Conservation (phyloP, 768 basidiomycete species). For the Auricularia cornea region DNA sequence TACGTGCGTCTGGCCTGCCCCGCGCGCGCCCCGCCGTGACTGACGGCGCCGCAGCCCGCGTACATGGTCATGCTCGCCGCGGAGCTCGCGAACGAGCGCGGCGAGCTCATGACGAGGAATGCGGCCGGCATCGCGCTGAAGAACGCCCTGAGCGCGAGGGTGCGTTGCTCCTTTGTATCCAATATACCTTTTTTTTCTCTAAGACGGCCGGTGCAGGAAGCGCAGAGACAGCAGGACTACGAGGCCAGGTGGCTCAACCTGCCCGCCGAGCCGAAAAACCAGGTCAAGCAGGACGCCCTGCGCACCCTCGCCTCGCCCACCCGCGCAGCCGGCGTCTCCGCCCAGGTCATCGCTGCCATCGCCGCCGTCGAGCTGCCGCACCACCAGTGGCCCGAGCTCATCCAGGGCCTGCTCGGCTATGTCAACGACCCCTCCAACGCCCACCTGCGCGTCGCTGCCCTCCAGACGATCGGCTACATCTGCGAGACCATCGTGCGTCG, state of each 20-base stretch:
- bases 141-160: constrained; percentile 85
- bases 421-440: constrained; percentile 67
- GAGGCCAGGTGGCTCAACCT: constrained; percentile 78
- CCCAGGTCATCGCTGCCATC: constrained; percentile 91
- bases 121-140: constrained; percentile 97
- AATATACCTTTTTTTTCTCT: constrained; percentile 10
- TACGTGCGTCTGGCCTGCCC: constrained; percentile 52
- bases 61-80: constrained; percentile 88
- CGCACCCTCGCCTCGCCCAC: constrained; percentile 67
- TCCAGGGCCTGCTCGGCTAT: constrained; percentile 80
- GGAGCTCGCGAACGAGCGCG: constrained; percentile 71
- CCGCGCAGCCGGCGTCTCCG: constrained; percentile 79
- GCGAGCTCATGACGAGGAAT: constrained; percentile 69
- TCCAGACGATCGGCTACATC: constrained; percentile 94
- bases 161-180: constrained; percentile 34
- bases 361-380: constrained; percentile 87
- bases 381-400: constrained; percentile 83
- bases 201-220: constrained; percentile 63
- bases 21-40: background rate
- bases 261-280: constrained; percentile 52
- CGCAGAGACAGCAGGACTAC: constrained; percentile 64
- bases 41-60: constrained; percentile 50
- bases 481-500: constrained; percentile 89
- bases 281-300: constrained; percentile 85
- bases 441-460: constrained; percentile 74